These are phyloP conservation scores for Zygosaccharomyces pseudobailii DNA, from an alignment of 1,139 yeast genomes.

Conservation along the genomic window DNA sequence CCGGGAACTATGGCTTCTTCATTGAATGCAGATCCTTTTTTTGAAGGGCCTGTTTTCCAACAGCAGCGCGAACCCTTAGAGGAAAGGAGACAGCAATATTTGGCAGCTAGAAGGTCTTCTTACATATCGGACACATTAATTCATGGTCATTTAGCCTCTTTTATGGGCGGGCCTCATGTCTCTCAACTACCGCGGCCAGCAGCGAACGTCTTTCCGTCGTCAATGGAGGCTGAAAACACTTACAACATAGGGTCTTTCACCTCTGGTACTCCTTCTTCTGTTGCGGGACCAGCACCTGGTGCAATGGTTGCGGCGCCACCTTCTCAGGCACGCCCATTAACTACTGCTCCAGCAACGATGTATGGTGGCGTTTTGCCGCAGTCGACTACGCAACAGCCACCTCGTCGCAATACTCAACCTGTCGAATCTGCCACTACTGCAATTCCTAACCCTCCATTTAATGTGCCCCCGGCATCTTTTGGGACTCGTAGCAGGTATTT, in stretches of 20 bases:
- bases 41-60: conserved; percentile 7
- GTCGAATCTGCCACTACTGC: conserved; percentile 9
- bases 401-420: conserved; percentile 15
- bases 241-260: not conserved
- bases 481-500: conserved; percentile 8
- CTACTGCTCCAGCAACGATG: conserved; percentile 12
- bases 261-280: conserved; percentile 7
- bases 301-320: conserved; percentile 4
- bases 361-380: conserved; percentile 11
- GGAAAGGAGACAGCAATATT: conserved; percentile 9
- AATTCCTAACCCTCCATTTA: conserved; percentile 6
- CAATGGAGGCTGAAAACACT: not conserved
- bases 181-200: not conserved
- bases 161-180: not conserved
- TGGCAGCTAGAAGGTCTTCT: conserved; percentile 30
- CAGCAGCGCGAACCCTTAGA: conserved; percentile 11
- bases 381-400: conserved; percentile 9
- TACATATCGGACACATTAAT: conserved; percentile 32
- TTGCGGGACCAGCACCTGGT: conserved; percentile 4
- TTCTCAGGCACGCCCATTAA: conserved; percentile 1
- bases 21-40: conserved; percentile 10
- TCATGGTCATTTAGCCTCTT: conserved; percentile 19
- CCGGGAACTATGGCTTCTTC: conserved; percentile 14
- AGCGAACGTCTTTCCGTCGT: not conserved
- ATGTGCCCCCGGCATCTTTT: conserved; percentile 5